Conservation (phyloP, 106 monocot genomes). For the Dendrobium nobile region DNA sequence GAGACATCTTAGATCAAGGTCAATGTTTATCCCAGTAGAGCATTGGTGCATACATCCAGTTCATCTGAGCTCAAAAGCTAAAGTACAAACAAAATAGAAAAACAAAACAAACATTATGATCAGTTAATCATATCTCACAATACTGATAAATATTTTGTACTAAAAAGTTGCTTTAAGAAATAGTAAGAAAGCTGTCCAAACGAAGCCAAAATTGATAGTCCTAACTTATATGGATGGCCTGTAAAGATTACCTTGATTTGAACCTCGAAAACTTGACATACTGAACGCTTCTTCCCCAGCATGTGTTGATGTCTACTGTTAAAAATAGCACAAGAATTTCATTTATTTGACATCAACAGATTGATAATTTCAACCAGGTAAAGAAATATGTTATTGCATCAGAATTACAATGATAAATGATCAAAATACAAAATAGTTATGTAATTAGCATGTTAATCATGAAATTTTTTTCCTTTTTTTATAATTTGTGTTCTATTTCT, state of each 20-base stretch:
- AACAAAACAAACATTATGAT: background rate
- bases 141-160: too few relatives aligned
- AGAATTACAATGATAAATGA: too few relatives aligned
- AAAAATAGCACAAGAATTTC: background rate
- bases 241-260: constrained; percentile 60
- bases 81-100: background rate
- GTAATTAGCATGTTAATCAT: too few relatives aligned
- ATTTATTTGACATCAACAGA: background rate
- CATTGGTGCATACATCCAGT: constrained; percentile 80
- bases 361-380: too few relatives aligned
- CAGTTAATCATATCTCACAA: background rate
- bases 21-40: constrained; percentile 59
- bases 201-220: background rate
- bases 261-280: constrained; percentile 84
- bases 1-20: constrained; percentile 47
- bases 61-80: constrained; percentile 83
- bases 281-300: constrained; percentile 88
- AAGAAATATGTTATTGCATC: too few relatives aligned
- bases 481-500: too few relatives aligned
- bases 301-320: constrained; percentile 83
- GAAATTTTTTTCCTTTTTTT: too few relatives aligned
- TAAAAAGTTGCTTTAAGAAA: too few relatives aligned
- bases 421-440: too few relatives aligned
- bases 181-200: too few relatives aligned
- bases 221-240: background rate